Evolutionary conservation across 768 basidiomycete species (phyloP), one percentile per base, ranked within the genome.

Genomic region (Termitomyces sp.): DNA sequence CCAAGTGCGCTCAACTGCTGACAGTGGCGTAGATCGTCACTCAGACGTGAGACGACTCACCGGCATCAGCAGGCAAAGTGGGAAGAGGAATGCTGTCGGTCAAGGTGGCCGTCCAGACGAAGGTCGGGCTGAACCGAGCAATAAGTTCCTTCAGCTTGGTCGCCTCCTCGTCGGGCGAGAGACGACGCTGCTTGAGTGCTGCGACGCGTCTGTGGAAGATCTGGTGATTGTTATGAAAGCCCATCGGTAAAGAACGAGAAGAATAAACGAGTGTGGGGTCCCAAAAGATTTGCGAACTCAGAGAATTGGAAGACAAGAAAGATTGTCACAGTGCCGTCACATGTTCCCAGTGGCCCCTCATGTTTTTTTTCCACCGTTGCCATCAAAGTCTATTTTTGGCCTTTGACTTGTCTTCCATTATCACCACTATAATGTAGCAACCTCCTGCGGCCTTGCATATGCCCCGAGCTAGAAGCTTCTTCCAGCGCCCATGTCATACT

Each of bases 231-330:
- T 55, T 35, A 41, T 59, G 55, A 44, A 45, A 38, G 12, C 60
- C 61, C 62, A 62, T 62, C 19, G 50, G 54, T 54, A 66, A 64
- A 15, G 64, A 66, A 45, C 48, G 64, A 40, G 28, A 3, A 35
- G 45, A 50, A 28, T 63, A 66, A 65, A 57, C 50, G 64, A 66
- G 46, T 57, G 64, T 66, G 56, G n/a, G 47, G 63, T 61, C 63
- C 64, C 61, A 23, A 21, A 58, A 56, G 61, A 57, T 31, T 23
- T 23, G 23, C 23, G 23, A 23, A 23, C 33, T 19, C 37, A 26
- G 38, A 17, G 49, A 50, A 15, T 45, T 33, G 35, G 35, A 28
- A 46, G 38, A 47, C 48, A 58, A 58, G 50, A 53, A 56, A 54
- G 51, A 48, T 56, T 56, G 60, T 40, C 46, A 50, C 46, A 31